These are phyloP conservation scores for Polyporus arcularius DNA, from an alignment of 768 basidiomycete species.

Conservation along the genomic window DNA sequence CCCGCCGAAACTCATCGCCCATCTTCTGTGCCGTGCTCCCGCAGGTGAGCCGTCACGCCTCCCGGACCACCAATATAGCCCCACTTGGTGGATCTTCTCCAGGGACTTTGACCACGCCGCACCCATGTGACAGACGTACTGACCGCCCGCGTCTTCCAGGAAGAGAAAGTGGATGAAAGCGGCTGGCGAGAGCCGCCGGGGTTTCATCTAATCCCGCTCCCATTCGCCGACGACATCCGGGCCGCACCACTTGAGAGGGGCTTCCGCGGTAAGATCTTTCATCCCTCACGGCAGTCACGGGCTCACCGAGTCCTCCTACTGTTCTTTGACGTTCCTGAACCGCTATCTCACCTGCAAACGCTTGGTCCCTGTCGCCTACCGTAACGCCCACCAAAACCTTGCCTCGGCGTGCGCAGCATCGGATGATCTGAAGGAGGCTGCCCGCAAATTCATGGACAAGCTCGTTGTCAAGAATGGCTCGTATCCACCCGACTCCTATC, in stretches of 20 bases:
- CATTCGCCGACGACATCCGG: conserved; percentile 94
- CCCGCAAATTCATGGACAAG: conserved; percentile 76
- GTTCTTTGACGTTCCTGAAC: conserved; percentile 1
- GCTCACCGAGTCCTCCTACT: conserved; percentile 8
- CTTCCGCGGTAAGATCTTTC: conserved; percentile 51
- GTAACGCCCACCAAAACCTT: background rate
- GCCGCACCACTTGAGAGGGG: conserved; percentile 69
- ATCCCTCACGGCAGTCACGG: conserved; percentile 5
- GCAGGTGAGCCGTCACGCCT: conserved; percentile 52
- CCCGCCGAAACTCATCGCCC: conserved; percentile 72
- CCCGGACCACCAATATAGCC: conserved; percentile 13
- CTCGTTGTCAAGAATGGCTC: conserved; percentile 73
- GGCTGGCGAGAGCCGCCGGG: conserved; percentile 87
- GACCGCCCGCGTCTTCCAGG: conserved; percentile 40
- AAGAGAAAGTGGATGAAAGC: conserved; percentile 65
- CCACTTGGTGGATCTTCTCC: conserved; percentile 3
- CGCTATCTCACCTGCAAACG: background rate
- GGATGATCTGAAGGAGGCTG: conserved; percentile 65
- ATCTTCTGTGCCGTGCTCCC: conserved; percentile 84
- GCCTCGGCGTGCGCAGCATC: conserved; percentile 53
- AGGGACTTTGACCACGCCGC: background rate
- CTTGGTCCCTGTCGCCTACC: conserved; percentile 1
- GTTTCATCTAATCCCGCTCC: conserved; percentile 90
- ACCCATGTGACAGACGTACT: conserved; percentile 4
- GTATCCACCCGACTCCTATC: conserved; percentile 88